Percentiles rank a stretch among this genome's conserved stretches.
These are phyloP conservation scores for Protomyces macrosporus DNA, from an alignment of 1,139 yeast genomes.

Conservation along the genomic window DNA sequence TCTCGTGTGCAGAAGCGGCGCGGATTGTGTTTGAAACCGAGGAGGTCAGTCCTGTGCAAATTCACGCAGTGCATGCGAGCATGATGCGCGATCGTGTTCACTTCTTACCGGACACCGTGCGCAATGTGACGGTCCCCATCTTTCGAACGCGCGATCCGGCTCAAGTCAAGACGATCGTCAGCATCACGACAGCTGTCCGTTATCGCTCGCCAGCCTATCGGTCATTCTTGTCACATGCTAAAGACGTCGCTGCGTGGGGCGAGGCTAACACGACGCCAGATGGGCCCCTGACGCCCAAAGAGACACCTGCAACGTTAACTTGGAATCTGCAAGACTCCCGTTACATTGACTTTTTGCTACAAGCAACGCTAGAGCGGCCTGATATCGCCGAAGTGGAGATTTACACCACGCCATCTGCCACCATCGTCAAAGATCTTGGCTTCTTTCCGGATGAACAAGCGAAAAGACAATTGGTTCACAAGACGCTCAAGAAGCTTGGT, in stretches of 20 bases:
- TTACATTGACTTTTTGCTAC: constrained; percentile 5
- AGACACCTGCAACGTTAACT: background rate
- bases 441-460: constrained; percentile 5
- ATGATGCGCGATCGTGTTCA: constrained; percentile 15
- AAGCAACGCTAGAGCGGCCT: constrained; percentile 11
- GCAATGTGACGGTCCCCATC: constrained; percentile 9
- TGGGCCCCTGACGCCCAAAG: background rate
- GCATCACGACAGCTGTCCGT: background rate
- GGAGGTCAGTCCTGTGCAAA: background rate
- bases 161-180: background rate
- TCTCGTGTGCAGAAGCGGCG: constrained; percentile 13
- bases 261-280: background rate
- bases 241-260: background rate
- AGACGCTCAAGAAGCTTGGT: constrained; percentile 17
- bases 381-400: constrained; percentile 11
- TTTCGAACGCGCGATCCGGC: constrained; percentile 7
- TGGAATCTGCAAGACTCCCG: background rate
- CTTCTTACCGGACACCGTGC: constrained; percentile 12
- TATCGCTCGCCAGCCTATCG: background rate
- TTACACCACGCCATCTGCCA: constrained; percentile 8
- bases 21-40: constrained; percentile 1
- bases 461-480: constrained; percentile 1
- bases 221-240: constrained; percentile 7
- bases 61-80: constrained; percentile 7
- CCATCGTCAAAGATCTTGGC: constrained; percentile 6